Conservation (phyloP, 2,329 filamentous ascomycete genomes). For the Epichloe elymi region DNA sequence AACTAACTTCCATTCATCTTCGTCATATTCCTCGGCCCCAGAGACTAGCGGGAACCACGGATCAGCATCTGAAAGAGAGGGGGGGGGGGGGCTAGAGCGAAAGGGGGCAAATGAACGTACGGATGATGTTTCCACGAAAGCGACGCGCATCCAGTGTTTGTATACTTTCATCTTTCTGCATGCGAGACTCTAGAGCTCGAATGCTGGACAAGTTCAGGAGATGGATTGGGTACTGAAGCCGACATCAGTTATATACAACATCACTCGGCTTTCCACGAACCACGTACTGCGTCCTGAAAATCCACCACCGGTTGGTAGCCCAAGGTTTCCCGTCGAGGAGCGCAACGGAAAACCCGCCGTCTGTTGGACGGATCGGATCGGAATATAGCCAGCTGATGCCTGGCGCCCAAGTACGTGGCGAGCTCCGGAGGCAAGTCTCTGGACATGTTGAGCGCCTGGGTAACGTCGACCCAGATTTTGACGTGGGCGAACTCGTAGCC, state of each 20-base stretch:
- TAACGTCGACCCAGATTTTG: constrained; percentile 49
- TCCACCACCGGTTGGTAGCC: constrained; percentile 53
- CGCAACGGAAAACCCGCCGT: constrained; percentile 46
- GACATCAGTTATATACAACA: not conserved
- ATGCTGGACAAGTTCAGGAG: constrained; percentile 53
- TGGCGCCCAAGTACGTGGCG: constrained; percentile 51
- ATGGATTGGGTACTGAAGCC: constrained; percentile 51
- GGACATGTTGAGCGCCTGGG: constrained; percentile 42
- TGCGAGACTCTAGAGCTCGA: constrained; percentile 42
- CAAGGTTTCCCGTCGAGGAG: constrained; percentile 42
- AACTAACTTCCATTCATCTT: constrained; percentile 57
- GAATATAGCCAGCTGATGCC: constrained; percentile 54
- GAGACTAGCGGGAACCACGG: constrained; percentile 31
- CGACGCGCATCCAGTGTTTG: constrained; percentile 45
- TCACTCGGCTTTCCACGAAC: not conserved
- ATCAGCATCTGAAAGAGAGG: not conserved
- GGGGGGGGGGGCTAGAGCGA: not conserved
- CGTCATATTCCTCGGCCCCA: constrained; percentile 49
- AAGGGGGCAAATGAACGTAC: constrained; percentile 22
- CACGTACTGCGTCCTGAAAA: constrained; percentile 55
- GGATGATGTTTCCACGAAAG: constrained; percentile 61
- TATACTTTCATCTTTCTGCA: constrained; percentile 35
- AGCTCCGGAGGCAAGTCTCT: constrained; percentile 49
- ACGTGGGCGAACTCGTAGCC: constrained; percentile 49
- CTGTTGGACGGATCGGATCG: constrained; percentile 45